Conservation (phyloP, 2,329 filamentous ascomycete genomes). For the Pseudogymnoascus verrucosus region DNA sequence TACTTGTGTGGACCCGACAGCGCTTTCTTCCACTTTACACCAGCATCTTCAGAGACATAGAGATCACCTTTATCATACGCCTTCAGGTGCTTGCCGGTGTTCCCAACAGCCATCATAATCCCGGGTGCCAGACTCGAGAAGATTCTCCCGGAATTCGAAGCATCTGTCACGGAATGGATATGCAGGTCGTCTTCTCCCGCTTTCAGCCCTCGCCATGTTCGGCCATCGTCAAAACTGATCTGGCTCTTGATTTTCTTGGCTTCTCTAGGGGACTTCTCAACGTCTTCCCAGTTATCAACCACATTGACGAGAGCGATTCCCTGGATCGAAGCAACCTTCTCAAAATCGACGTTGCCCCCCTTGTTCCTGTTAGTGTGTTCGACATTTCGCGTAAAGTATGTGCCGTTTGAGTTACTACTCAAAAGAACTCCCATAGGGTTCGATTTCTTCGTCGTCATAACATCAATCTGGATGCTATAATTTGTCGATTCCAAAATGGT, state of each 20-base stretch:
- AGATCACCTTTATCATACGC: constrained; percentile 67
- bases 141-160: constrained; percentile 73
- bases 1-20: constrained; percentile 84
- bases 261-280: constrained; percentile 44
- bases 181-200: constrained; percentile 62
- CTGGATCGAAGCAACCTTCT: constrained; percentile 85
- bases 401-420: constrained; percentile 95
- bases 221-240: constrained; percentile 93
- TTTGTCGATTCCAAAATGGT: constrained; percentile 93
- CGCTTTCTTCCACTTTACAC: constrained; percentile 70
- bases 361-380: constrained; percentile 83
- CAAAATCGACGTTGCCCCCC: constrained; percentile 79
- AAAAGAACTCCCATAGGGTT: constrained; percentile 80
- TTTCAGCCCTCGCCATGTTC: constrained; percentile 70
- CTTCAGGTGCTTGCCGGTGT: constrained; percentile 68
- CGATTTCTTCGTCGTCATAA: constrained; percentile 60
- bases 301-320: constrained; percentile 86
- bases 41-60: constrained; percentile 86
- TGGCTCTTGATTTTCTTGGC: constrained; percentile 65
- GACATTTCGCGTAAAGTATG: constrained; percentile 86
- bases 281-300: constrained; percentile 77
- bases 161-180: constrained; percentile 83
- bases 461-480: constrained; percentile 95
- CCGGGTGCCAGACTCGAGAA: constrained; percentile 93
- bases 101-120: constrained; percentile 88